Evolutionary conservation across 2,329 filamentous ascomycete genomes (phyloP).

Genomic region (Trichoderma sp.): DNA sequence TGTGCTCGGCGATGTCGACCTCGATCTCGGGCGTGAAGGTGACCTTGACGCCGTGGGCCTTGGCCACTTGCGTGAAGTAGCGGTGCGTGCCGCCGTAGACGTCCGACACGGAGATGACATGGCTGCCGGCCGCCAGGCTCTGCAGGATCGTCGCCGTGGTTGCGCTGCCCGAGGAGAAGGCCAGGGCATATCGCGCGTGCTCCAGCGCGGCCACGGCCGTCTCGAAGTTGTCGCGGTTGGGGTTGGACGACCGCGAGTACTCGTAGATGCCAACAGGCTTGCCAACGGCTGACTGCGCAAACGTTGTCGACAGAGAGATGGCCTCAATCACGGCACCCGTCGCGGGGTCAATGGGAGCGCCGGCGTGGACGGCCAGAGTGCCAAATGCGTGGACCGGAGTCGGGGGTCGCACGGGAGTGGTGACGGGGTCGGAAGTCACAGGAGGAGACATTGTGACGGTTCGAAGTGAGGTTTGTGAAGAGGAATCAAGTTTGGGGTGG

Average conservation of each 20-base stretch:
- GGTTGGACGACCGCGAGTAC: conserved; percentile 90
- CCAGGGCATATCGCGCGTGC: conserved; percentile 86
- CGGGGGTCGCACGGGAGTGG: conserved; percentile 68
- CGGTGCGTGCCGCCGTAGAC: conserved; percentile 97
- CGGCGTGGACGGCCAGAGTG: conserved; percentile 92
- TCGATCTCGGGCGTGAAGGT: conserved; percentile 94
- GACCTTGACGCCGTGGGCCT: conserved; percentile 88
- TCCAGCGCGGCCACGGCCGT: conserved; percentile 86
- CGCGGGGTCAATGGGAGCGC: conserved; percentile 80
- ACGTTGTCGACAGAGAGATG: conserved; percentile 95
- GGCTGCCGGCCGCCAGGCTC: conserved; percentile 82
- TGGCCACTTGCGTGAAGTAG: conserved; percentile 97
- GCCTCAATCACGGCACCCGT: conserved; percentile 95
- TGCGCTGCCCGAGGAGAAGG: conserved; percentile 90
- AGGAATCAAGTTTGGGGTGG: not conserved
- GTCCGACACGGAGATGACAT: conserved; percentile 94
- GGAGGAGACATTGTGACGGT: conserved; percentile 29
- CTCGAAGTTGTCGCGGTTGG: conserved; percentile 95
- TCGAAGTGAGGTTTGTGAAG: not conserved
- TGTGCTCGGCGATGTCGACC: conserved; percentile 78
- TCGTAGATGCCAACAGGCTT: conserved; percentile 86
- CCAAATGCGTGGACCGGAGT: conserved; percentile 80
- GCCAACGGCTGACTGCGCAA: conserved; percentile 85
- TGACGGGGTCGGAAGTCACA: conserved; percentile 51
- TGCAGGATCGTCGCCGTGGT: conserved; percentile 92